phyloP scores from a whole-genome alignment of 2,329 filamentous ascomycete species.

The Colletotrichum sp. region DNA sequence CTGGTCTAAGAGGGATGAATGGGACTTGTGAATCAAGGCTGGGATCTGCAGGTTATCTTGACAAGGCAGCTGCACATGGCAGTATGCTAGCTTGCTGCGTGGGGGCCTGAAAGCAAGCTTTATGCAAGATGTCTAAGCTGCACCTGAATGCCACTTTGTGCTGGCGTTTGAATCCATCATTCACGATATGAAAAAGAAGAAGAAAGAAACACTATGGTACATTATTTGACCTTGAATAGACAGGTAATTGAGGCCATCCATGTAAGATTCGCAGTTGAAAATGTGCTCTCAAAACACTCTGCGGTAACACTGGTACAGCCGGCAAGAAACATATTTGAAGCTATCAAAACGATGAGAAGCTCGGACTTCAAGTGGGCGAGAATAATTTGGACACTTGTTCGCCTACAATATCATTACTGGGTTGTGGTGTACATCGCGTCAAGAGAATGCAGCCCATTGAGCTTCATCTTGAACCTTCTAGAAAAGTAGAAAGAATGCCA shows the following conservation, averaged over 20 bases:
- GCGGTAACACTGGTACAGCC: neutral
- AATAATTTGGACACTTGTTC: neutral
- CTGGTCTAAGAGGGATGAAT: neutral
- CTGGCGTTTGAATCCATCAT: rapidly evolving
- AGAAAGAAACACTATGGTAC: neutral
- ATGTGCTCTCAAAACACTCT: neutral
- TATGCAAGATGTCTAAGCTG: neutral
- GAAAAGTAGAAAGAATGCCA: neutral
- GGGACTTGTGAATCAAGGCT: neutral
- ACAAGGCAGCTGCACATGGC: neutral
- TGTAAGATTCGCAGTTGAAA: rapidly evolving
- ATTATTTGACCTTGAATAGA: neutral
- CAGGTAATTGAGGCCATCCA: rapidly evolving
- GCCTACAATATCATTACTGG: neutral
- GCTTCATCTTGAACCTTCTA: neutral
- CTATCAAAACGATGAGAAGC: rapidly evolving
- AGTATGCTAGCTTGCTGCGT: neutral
- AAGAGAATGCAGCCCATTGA: rapidly evolving
- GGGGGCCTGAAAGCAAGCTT: neutral
- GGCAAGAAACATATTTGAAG: neutral
- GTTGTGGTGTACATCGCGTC: neutral
- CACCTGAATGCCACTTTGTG: neutral
- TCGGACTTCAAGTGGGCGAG: neutral
- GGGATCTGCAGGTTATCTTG: rapidly evolving
- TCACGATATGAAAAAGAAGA: neutral